Conservation (phyloP, 78 protist species). For the Dictyostelium brefeldianum region DNA sequence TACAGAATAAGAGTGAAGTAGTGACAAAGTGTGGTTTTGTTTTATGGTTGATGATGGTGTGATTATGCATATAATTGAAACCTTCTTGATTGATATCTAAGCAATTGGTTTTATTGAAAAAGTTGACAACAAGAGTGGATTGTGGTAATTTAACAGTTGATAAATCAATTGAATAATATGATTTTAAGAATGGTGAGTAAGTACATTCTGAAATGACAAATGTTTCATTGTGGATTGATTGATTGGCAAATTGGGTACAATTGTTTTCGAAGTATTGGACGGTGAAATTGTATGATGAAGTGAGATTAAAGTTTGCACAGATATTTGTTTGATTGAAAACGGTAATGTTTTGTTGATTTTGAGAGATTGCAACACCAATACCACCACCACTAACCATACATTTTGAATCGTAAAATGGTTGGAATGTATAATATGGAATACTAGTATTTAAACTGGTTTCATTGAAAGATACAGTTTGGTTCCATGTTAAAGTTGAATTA, state of each 20-base stretch:
- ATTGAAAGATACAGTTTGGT: not conserved
- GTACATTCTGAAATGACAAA: not conserved
- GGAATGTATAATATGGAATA: constrained; percentile 1
- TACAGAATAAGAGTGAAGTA: not conserved
- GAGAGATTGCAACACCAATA: not conserved
- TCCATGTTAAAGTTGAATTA: not conserved
- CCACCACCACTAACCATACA: constrained; percentile 3
- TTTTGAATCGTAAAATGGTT: not conserved
- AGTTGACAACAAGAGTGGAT: constrained; percentile 9
- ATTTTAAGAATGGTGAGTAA: not conserved
- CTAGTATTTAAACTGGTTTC: not conserved
- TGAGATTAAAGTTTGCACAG: not conserved
- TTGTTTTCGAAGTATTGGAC: not conserved
- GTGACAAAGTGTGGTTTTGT: not conserved
- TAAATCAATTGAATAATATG: not conserved
- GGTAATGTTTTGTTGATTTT: constrained; percentile 4
- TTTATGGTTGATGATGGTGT: not conserved
- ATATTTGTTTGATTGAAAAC: not conserved
- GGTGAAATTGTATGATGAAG: not conserved
- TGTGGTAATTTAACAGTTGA: constrained; percentile 9
- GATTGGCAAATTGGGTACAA: not conserved
- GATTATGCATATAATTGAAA: not conserved
- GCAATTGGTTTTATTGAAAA: not conserved
- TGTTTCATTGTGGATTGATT: constrained; percentile 8
- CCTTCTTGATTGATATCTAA: not conserved